Evolutionary conservation across 495 filamentous ascomycete species (phyloP), one percentile per base, ranked within the genome.

Genomic region (Xylaria flabelliformis): DNA sequence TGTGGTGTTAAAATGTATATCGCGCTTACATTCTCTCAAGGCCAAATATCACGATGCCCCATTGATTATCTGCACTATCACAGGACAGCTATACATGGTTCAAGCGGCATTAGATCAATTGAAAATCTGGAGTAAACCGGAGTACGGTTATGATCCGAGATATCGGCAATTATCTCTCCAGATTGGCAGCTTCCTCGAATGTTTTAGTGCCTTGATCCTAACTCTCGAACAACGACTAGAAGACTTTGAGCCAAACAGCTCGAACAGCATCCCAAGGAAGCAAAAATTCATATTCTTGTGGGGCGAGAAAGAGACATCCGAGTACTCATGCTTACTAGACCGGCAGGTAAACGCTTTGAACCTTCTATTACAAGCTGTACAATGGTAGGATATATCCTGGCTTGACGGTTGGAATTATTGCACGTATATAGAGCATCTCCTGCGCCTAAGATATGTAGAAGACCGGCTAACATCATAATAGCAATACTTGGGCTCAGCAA

Each of bases 331-430:
- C 24, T 26, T 68, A 19, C 64, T 73, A 7, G 65, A 69, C 32
- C 55, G 64, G 32, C 71, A 73, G 53, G 71, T 73, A 29, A 68
- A 73, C 36, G 71, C 71, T 1, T 62, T 68, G 21, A 73, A 64
- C 24, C 71, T 73, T 24, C 71, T 73, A 2, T 56, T 73, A 55
- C 71, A 73, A 64, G 65, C 71, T 29, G 58, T 73, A 41, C 71
- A 73, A 56, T 73, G 71, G 71, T 73, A 69, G 63, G 26, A 24
- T 39, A 32, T 59, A 34, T 24, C 19, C 44, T 17, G 13, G 13
- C 46, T 34, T 19, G 10, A 50, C 42, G 2, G 13, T 19, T 13
- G 15, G 17, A 5, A 5, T 32, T 10, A 10, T 32, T 42, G 0
- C 21, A 39, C 3, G 12, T 7, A 39, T 56, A 15, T 44, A 15